phyloP scores from a whole-genome alignment of 352 stramenopile species.

The Globisporangium cylindrosporum region DNA sequence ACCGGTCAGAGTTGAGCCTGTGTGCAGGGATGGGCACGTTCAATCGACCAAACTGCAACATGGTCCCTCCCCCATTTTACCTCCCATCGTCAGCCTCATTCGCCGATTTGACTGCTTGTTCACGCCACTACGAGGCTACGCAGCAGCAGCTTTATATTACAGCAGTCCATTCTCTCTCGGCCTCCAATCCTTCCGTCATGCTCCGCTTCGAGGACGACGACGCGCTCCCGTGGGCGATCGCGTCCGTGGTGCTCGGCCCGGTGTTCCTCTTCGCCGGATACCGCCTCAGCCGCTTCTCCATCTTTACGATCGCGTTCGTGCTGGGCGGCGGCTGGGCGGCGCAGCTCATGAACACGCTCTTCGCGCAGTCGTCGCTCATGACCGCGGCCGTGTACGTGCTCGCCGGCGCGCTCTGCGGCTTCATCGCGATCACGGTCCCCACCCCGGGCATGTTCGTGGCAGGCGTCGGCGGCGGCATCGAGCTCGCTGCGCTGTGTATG shows the following conservation, averaged over 20 bases:
- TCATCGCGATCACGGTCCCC: neutral
- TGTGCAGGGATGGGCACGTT: neutral
- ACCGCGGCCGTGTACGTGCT: neutral
- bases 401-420: neutral
- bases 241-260: neutral
- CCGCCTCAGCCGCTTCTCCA: neutral
- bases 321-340: neutral
- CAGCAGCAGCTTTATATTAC: neutral
- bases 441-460: neutral
- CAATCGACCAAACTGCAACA: conserved; percentile 2
- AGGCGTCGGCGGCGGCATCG: neutral
- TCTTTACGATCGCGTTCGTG: neutral
- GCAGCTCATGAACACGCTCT: neutral
- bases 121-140: neutral
- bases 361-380: neutral
- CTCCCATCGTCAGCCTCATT: neutral
- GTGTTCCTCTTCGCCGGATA: neutral
- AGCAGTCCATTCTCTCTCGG: neutral
- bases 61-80: neutral
- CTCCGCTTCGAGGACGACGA: neutral
- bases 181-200: neutral
- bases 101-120: neutral
- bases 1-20: neutral
- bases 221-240: neutral
- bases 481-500: neutral